Base-by-base conservation (phyloP, 2,329 filamentous ascomycete genomes). In the Neofusicoccum ribis region DNA sequence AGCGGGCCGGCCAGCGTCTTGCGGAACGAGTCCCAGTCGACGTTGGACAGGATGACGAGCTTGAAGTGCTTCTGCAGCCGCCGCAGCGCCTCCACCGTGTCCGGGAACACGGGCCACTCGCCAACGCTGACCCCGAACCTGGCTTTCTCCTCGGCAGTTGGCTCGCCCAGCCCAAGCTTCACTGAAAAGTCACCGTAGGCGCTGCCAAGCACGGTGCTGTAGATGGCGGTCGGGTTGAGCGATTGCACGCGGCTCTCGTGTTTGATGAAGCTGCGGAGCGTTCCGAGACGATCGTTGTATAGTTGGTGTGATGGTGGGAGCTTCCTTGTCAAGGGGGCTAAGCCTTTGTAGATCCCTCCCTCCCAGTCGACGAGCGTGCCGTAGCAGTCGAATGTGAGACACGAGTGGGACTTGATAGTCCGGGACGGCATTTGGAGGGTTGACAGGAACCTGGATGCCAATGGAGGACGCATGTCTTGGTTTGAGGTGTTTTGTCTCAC, bases 361-460 rank as follows among this genome's bases (percentile, higher is more conserved):
- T 92, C 89, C 90, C 89, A 92, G 80, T 93, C 89, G 66, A 93
- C 86, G 3, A 93, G 83, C 0, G 91, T 94, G 74, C 91, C 90
- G 75, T 91, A 93, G 79, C 90, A 88, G 77, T 94, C 91, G 77
- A 93, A 92, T 71, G 86, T 88, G 59, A 92, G 85, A 1, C 46
- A 49, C 46, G 46, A 49, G 46, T 49, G 27, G 46, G 46, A 49
- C 14, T 49, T 49, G 46, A 49, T 49, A 31, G 46, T 20, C 27
- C 46, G 46, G 17, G 20, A 9, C 8, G 46, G 46, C 46, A 49
- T 49, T 49, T 49, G 27, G 46, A 23, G 20, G 27, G 46, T 49
- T 15, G 20, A 14, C 27, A 27, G 17, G 46, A 49, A 15, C 14
- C 46, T 31, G 27, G 5, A n/a, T 23, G 46, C 5, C 46, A 49